These are phyloP conservation scores for Tricholoma flavovirens DNA, from an alignment of 768 basidiomycete species.

Conservation along the genomic window DNA sequence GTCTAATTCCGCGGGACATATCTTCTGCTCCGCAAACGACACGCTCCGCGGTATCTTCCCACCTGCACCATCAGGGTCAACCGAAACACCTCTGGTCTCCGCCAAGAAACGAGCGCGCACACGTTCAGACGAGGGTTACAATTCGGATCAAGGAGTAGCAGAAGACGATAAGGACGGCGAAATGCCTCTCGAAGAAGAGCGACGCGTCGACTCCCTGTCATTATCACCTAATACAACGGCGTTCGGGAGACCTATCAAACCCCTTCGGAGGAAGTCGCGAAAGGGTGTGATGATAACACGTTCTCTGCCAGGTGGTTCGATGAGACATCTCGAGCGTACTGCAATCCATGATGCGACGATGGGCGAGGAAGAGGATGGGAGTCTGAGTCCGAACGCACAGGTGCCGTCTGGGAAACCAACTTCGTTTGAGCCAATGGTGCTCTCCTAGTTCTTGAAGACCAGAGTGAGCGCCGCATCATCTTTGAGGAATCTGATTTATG, in stretches of 20 bases:
- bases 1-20: slow-evolving; percentile 32
- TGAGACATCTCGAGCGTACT: neutral
- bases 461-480: neutral
- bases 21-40: slow-evolving; percentile 55
- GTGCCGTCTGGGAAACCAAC: neutral
- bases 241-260: slow-evolving; percentile 30
- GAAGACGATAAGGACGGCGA: slow-evolving; percentile 13
- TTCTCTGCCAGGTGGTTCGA: slow-evolving; percentile 31
- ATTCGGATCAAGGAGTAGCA: slow-evolving; percentile 22
- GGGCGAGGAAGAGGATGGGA: slow-evolving; percentile 41
- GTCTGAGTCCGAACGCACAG: slow-evolving; percentile 10
- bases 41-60: slow-evolving; percentile 43
- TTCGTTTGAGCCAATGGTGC: slow-evolving; percentile 8
- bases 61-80: slow-evolving; percentile 3
- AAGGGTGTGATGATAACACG: slow-evolving; percentile 28
- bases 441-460: neutral
- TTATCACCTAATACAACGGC: slow-evolving; percentile 4
- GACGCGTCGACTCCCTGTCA: slow-evolving; percentile 10
- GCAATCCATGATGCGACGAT: slow-evolving; percentile 4
- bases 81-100: slow-evolving; percentile 11
- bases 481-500: neutral
- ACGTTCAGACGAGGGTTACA: slow-evolving; percentile 20
- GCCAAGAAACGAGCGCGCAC: slow-evolving; percentile 34
- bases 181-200: slow-evolving; percentile 7
- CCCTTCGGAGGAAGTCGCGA: slow-evolving; percentile 30